Evolutionary conservation across 1,139 yeast species (phyloP).

Genomic region (Taphrina wiesneri): DNA sequence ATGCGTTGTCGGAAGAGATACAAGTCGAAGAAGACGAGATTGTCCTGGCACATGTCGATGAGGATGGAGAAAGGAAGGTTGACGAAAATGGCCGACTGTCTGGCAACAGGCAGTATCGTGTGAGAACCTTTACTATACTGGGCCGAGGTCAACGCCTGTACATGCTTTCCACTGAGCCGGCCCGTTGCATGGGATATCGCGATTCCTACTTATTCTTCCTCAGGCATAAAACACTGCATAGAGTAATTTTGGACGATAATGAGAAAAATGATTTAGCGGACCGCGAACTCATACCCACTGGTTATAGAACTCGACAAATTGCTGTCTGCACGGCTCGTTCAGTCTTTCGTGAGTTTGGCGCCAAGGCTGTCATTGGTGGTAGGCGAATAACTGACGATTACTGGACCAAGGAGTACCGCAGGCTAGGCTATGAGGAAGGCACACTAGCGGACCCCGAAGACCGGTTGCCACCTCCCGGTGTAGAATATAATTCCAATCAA

Average conservation of each 20-base stretch:
- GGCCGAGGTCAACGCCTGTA: constrained; percentile 73
- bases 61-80: constrained; percentile 75
- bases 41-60: constrained; percentile 68
- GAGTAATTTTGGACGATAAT: constrained; percentile 70
- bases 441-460: constrained; percentile 78
- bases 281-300: constrained; percentile 79
- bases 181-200: constrained; percentile 89
- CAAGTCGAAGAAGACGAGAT: constrained; percentile 76
- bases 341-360: constrained; percentile 89
- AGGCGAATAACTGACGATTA: constrained; percentile 82
- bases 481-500: constrained; percentile 53
- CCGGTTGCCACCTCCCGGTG: constrained; percentile 49
- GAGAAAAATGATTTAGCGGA: constrained; percentile 83
- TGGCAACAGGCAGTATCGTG: constrained; percentile 78
- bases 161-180: constrained; percentile 95
- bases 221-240: constrained; percentile 71
- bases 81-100: constrained; percentile 64
- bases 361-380: constrained; percentile 77
- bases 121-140: constrained; percentile 74
- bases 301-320: constrained; percentile 87
- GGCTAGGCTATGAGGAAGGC: constrained; percentile 73
- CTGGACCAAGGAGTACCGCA: constrained; percentile 72
- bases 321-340: constrained; percentile 90
- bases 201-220: constrained; percentile 90
- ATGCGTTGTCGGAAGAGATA: constrained; percentile 46